Conservation (phyloP, 2,329 filamentous ascomycete species). For the Blastomyces gilchristii region DNA sequence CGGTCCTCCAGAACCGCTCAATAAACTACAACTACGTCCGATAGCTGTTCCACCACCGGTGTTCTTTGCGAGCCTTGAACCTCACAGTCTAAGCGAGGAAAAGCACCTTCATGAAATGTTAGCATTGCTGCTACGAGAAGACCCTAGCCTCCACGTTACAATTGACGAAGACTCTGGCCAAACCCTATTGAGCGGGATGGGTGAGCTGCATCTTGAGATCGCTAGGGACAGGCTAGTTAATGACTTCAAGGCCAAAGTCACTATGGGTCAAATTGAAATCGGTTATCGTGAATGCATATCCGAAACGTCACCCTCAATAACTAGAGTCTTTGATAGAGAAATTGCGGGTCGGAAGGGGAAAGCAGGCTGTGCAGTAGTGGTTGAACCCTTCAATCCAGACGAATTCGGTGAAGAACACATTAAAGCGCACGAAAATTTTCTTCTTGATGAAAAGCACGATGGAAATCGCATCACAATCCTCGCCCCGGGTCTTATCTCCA, state of each 20-base stretch:
- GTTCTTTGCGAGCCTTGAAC: constrained; percentile 91
- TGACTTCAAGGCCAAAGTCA: constrained; percentile 76
- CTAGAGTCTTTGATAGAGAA: constrained; percentile 62
- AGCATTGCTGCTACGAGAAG: constrained; percentile 71
- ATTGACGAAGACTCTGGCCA: constrained; percentile 85
- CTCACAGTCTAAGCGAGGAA: constrained; percentile 63
- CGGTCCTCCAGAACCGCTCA: constrained; percentile 57
- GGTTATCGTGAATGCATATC: constrained; percentile 82
- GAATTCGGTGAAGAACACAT: background rate
- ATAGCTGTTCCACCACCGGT: constrained; percentile 87
- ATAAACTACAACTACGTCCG: constrained; percentile 70
- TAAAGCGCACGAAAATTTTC: constrained; percentile 19
- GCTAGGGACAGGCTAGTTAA: constrained; percentile 78
- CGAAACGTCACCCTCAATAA: constrained; percentile 45
- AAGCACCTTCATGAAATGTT: constrained; percentile 69
- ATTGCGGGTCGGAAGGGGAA: constrained; percentile 71
- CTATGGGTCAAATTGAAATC: constrained; percentile 84
- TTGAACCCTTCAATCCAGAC: constrained; percentile 47
- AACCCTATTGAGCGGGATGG: constrained; percentile 91
- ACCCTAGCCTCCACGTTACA: constrained; percentile 78
- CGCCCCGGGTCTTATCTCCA: constrained; percentile 39
- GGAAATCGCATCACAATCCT: constrained; percentile 58
- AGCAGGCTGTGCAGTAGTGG: constrained; percentile 59
- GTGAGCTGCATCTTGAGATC: constrained; percentile 88
- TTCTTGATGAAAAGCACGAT: constrained; percentile 45